These are phyloP conservation scores for Pisolithus thermaeus DNA, from an alignment of 1,284 basidiomycete species.

Conservation along the genomic window DNA sequence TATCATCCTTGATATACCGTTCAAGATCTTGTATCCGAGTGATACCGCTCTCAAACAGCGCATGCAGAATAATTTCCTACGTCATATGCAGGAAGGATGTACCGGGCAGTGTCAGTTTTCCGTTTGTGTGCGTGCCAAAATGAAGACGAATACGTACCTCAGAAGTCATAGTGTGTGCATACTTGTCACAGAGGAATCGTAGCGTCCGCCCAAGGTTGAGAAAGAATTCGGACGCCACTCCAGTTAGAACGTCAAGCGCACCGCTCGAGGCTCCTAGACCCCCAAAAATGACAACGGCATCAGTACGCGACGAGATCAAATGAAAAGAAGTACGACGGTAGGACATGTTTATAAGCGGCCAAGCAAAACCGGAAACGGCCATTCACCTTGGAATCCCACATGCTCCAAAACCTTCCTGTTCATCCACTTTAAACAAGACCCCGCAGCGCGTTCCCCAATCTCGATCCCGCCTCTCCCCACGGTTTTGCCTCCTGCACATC, in stretches of 20 bases:
- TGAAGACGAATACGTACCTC: slow-evolving; percentile 53
- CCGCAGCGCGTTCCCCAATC: slow-evolving; percentile 49
- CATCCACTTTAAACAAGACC: slow-evolving; percentile 65
- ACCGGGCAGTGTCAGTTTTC: slow-evolving; percentile 20
- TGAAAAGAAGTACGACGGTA: neutral
- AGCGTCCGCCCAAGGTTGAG: slow-evolving; percentile 85
- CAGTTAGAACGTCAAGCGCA: slow-evolving; percentile 77
- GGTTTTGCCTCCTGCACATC: slow-evolving; percentile 9
- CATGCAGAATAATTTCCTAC: slow-evolving; percentile 89
- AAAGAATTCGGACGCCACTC: slow-evolving; percentile 79
- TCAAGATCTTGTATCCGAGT: slow-evolving; percentile 75
- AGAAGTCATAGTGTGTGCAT: slow-evolving; percentile 69
- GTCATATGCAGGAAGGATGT: neutral
- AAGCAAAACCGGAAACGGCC: slow-evolving; percentile 3
- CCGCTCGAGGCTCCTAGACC: slow-evolving; percentile 54
- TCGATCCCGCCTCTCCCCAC: slow-evolving; percentile 28
- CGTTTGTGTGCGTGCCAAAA: neutral
- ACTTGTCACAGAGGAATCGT: slow-evolving; percentile 77
- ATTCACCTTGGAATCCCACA: slow-evolving; percentile 82
- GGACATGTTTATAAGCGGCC: neutral
- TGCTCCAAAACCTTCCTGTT: slow-evolving; percentile 76
- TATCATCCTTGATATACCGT: slow-evolving; percentile 84
- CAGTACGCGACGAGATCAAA: neutral
- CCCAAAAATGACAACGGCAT: neutral
- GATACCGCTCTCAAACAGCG: slow-evolving; percentile 82